Base-by-base conservation (phyloP, 2,329 filamentous ascomycete species). In the Paramyrothecium sp. region DNA sequence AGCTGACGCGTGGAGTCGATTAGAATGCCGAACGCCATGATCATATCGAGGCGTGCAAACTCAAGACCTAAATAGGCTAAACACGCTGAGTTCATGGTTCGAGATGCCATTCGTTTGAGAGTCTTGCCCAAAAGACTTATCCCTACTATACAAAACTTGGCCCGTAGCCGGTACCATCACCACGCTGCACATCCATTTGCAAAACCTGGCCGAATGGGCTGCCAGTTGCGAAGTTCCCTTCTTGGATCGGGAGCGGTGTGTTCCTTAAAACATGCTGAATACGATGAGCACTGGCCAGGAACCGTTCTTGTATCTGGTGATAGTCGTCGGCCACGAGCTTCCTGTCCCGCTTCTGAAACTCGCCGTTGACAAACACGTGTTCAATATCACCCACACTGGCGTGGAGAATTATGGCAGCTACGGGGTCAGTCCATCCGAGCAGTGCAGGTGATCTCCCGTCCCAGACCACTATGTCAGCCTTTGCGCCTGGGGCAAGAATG, bases 321-420 rank as follows among this genome's bases (percentile, higher is more conserved):
- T 51, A 51, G 23, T 33, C 23, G 5, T 33, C 23, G n/a, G 19
- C 23, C 13, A 20, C 19, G 7, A 51, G 23, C n/a, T 33, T 26
- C 17, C 26, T 13, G 17, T 51, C 17, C 3, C 49, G 49, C n/a
- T 26, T 51, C 49, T 30, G 13, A 22, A 51, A 51, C 19, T 51
- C 17, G 23, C 49, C 49, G n/a, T 51, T n/a, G 11, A 51, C 49
- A 12, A 51, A 13, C 16, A 51, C 23, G 23, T 51, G 49, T 20
- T 51, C 49, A 12, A 51, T 33, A 33, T 51, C 49, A 3, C 49
- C 49, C 3, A 51, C 49, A 22, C 26, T 51, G 13, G 21, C 21
- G 22, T 51, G 49, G 16, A 51, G 49, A 51, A 51, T 51, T 13
- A 51, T 51, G 3, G 49, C 49, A 17, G 49, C 49, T 33, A 51